Evolutionary conservation across 1,284 basidiomycete species (phyloP).

Genomic region (Heterobasidion occidentale): DNA sequence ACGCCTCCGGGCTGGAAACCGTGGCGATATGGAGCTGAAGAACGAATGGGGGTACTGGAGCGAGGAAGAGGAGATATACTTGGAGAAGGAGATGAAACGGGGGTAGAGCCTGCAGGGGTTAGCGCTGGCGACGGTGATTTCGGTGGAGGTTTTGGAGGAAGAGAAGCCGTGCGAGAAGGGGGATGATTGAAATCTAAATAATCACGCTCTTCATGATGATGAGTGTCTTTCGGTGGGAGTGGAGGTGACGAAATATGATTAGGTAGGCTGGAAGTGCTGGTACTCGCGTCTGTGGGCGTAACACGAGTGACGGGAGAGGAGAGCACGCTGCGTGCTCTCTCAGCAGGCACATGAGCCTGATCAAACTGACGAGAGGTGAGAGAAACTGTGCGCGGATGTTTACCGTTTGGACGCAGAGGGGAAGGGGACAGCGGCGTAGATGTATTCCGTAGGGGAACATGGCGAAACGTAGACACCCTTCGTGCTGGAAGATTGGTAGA

Average conservation of each 20-base stretch:
- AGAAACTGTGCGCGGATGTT: constrained; percentile 16
- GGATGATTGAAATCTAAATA: constrained; percentile 5
- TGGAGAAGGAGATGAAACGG: constrained; percentile 10
- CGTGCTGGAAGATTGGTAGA: constrained; percentile 14
- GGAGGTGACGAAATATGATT: neutral
- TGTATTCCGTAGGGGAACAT: constrained; percentile 37
- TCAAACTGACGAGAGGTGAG: constrained; percentile 15
- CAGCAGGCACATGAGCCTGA: constrained; percentile 6
- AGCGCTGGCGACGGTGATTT: constrained; percentile 2
- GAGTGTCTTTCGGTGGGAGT: constrained; percentile 9
- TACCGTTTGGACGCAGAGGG: constrained; percentile 27
- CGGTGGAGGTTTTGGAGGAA: neutral
- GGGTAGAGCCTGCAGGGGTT: constrained; percentile 8
- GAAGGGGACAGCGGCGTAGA: constrained; percentile 28
- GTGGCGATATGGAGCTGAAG: constrained; percentile 59
- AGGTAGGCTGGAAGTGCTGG: neutral
- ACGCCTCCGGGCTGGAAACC: constrained; percentile 81
- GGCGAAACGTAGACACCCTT: constrained; percentile 53
- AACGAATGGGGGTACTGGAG: constrained; percentile 18
- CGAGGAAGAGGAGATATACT: neutral
- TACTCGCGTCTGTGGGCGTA: neutral
- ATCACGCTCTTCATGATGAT: constrained; percentile 14
- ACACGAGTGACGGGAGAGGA: constrained; percentile 2
- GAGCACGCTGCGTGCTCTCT: constrained; percentile 2
- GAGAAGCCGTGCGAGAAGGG: constrained; percentile 3